A percentile compares a stretch with the other conserved stretches of the same genome.
These are phyloP conservation scores for Pseudohalonectria lignicola DNA, from an alignment of 2,329 filamentous ascomycete genomes.

Conservation along the genomic window DNA sequence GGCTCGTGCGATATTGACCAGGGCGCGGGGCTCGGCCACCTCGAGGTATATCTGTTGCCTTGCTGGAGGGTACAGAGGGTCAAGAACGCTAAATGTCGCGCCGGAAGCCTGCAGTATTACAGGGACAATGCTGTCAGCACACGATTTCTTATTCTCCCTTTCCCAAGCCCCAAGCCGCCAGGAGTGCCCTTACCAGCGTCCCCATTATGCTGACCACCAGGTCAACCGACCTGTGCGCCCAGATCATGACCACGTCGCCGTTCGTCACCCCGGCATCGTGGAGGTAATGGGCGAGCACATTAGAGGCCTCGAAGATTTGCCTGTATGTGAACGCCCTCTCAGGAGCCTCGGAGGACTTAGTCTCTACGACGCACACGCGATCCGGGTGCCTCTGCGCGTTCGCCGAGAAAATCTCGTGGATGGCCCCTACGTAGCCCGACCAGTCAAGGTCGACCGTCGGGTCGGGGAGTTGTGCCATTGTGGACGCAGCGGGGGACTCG, in stretches of 20 bases:
- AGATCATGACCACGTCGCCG: conserved; percentile 92
- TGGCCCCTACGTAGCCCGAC: conserved; percentile 46
- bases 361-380: conserved; percentile 36
- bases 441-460: conserved; percentile 58
- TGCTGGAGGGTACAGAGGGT: conserved; percentile 72
- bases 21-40: conserved; percentile 60
- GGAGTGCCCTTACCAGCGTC: conserved; percentile 34
- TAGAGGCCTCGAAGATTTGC: conserved; percentile 79
- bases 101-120: conserved; percentile 44
- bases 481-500: too few relatives aligned
- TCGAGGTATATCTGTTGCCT: conserved; percentile 77
- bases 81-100: conserved; percentile 55
- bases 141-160: too few relatives aligned
- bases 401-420: conserved; percentile 57
- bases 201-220: conserved; percentile 67
- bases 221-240: conserved; percentile 67
- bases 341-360: conserved; percentile 32
- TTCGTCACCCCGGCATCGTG: conserved; percentile 59
- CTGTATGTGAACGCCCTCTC: conserved; percentile 67
- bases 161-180: too few relatives aligned
- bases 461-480: conserved; percentile 37
- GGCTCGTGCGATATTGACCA: conserved; percentile 65
- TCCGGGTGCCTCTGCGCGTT: conserved; percentile 62
- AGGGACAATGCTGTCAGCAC: too few relatives aligned
- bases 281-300: conserved; percentile 70